These are phyloP conservation scores for Backusella westeae DNA, from an alignment of 192 early-diverging fungal genomes.

Conservation along the genomic window DNA sequence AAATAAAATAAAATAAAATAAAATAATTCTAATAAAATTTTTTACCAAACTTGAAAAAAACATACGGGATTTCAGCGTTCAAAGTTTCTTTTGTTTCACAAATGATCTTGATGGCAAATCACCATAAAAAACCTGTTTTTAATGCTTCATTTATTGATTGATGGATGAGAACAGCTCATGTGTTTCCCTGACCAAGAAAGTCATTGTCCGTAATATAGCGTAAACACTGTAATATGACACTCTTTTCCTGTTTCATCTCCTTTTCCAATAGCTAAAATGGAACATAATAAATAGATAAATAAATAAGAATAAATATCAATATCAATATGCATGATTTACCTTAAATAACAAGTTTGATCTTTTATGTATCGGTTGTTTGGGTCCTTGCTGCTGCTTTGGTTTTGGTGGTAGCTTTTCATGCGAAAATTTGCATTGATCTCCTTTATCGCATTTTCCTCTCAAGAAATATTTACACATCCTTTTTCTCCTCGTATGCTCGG, in stretches of 20 bases:
- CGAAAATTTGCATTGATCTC: conserved; percentile 42
- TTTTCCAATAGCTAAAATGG: conserved; percentile 46
- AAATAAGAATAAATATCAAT: too few species aligned
- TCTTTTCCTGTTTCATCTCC: conserved; percentile 63
- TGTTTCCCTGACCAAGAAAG: conserved; percentile 40
- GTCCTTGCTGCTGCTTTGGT: conserved; percentile 14
- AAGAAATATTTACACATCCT: conserved; percentile 44
- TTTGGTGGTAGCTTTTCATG: conserved; percentile 39
- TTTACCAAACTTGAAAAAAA: too few species aligned
- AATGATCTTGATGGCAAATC: too few species aligned
- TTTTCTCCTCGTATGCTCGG: conserved; percentile 11
- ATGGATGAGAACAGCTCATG: not conserved
- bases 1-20: too few species aligned
- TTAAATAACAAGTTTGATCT: conserved; percentile 40
- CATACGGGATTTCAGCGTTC: too few species aligned
- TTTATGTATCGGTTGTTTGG: conserved; percentile 21
- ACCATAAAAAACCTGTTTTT: too few species aligned
- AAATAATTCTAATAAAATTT: too few species aligned
- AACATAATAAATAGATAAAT: not conserved
- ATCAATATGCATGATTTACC: conserved; percentile 19
- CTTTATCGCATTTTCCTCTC: conserved; percentile 38
- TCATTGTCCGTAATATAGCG: conserved; percentile 57
- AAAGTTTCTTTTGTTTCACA: too few species aligned
- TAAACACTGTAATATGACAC: conserved; percentile 58
- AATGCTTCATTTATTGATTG: too few species aligned